Evolutionary conservation across 164 flowering plant genomes (phyloP).

Genomic region (Cinnamomum chago): DNA sequence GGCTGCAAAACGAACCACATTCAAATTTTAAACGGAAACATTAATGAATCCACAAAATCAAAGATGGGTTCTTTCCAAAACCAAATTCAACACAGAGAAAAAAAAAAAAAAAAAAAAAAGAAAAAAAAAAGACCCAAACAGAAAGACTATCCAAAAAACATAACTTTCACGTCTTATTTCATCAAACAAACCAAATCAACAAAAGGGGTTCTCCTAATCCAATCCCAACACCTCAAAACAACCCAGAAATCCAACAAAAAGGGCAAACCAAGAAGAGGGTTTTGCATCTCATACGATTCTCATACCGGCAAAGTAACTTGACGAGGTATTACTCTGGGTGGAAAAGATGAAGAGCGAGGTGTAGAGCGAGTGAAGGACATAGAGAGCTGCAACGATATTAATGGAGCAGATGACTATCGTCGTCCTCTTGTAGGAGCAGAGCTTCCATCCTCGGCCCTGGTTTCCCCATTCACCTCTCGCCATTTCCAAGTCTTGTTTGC

Average conservation of each 20-base stretch:
- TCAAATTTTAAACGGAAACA: too few species aligned
- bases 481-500: constrained; percentile 28
- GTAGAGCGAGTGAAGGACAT: constrained; percentile 68
- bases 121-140: neutral
- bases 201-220: neutral
- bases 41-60: constrained; percentile 1
- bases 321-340: constrained; percentile 15
- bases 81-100: neutral
- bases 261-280: neutral
- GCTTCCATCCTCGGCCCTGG: constrained; percentile 36
- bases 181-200: too few species aligned
- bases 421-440: constrained; percentile 59
- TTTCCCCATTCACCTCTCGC: constrained; percentile 50
- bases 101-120: neutral
- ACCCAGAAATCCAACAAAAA: neutral
- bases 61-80: neutral
- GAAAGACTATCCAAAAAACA: neutral
- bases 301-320: neutral
- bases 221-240: neutral
- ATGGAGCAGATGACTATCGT: constrained; percentile 66
- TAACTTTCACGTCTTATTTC: too few species aligned
- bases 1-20: constrained; percentile 28
- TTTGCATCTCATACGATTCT: neutral
- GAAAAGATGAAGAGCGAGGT: constrained; percentile 55
- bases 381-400: constrained; percentile 79